Evolutionary conservation across 306 rosid species (phyloP), one percentile per base, ranked within the genome.

Genomic region (Prunus armeniaca): DNA sequence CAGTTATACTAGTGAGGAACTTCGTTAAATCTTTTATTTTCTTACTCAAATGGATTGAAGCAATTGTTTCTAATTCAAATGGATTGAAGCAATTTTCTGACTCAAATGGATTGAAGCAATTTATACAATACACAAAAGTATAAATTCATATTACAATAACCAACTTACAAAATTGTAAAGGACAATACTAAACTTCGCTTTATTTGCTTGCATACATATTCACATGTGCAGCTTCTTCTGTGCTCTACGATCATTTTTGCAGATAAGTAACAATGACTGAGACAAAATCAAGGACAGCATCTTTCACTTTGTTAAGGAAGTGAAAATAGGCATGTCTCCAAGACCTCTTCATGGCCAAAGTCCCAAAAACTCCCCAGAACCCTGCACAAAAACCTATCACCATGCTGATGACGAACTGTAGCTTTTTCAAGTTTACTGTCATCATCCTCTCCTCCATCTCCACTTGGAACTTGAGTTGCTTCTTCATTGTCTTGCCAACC

Each of bases 271-370:
- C 60, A 19, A 8, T 47, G 61, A 17, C 41, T 19, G 3, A 9
- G 2, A 28, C 47, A 60, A 28, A 41, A 10, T 12, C 20, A 46
- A 19, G 12, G 43, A 60, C 5, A 2, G 61, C 45, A 5, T 47
- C 4, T 43, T 47, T 70, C 76, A 41, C 27, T 20, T 24, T 64
- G 65, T 64, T 28, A 77, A 47, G 28, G 52, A 75, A 75, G 22
- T 17, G 12, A 14, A 71, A 71, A 72, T 78, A 71, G 13, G 81
- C 81, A 6, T 34, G 12, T 12, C 76, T 70, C 76, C 71, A 78
- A 2, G 65, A 34, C 14, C 8, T 65, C 2, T 57, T 72, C 18
- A 11, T 0, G 8, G 9, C 20, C 28, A 22, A 27, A 57, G 52
- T 52, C 9, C 45, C 45, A 22, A 8, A 56, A 45, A 64, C 52